These are phyloP conservation scores for Bremia lactucae DNA, from an alignment of 352 stramenopile genomes.

Conservation along the genomic window DNA sequence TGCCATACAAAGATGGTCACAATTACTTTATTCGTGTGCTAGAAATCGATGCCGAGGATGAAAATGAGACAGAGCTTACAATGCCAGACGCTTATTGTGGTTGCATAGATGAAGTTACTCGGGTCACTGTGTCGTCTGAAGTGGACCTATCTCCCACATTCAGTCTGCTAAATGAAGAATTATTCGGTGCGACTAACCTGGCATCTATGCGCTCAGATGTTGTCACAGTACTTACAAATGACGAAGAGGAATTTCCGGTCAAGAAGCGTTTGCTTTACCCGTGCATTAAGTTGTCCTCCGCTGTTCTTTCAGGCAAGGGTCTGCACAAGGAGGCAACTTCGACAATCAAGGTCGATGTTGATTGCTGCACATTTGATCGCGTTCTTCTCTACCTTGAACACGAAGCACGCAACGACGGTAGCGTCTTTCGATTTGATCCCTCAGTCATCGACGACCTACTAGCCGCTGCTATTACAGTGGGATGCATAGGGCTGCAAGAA, in stretches of 20 bases:
- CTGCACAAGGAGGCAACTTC: constrained; percentile 62
- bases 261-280: constrained; percentile 85
- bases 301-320: constrained; percentile 59
- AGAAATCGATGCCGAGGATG: constrained; percentile 57
- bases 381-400: constrained; percentile 84
- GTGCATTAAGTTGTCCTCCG: constrained; percentile 81
- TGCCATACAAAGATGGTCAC: constrained; percentile 34
- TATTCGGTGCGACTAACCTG: constrained; percentile 18
- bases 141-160: constrained; percentile 23
- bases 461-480: constrained; percentile 49
- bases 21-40: constrained; percentile 67
- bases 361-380: constrained; percentile 85
- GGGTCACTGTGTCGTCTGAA: constrained; percentile 53
- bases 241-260: constrained; percentile 85
- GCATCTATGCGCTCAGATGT: constrained; percentile 48
- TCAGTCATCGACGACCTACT: constrained; percentile 67
- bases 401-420: constrained; percentile 51
- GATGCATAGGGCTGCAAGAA: constrained; percentile 64
- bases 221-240: constrained; percentile 67
- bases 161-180: constrained; percentile 27
- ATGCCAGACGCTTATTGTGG: constrained; percentile 79
- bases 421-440: constrained; percentile 71
- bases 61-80: constrained; percentile 70
- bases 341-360: constrained; percentile 61
- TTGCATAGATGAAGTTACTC: constrained; percentile 42